Base-by-base conservation (phyloP, 2,329 filamentous ascomycete species). In the Davidsoniella neocaledoniae region DNA sequence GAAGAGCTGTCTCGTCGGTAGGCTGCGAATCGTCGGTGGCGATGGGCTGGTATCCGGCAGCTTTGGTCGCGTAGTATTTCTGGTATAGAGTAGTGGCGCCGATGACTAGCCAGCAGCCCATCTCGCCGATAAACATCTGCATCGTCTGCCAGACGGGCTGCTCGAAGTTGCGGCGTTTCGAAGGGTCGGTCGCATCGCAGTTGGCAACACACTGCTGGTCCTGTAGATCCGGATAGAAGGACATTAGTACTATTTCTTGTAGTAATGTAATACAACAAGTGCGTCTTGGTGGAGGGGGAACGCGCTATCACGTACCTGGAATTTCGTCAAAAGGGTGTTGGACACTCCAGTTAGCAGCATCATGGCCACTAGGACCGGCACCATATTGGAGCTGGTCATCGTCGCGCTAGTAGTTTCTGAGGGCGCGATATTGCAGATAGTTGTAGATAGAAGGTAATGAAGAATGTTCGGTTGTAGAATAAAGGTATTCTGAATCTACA, bases 121-220 rank as follows among this genome's bases (percentile, higher is more conserved):
- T 83, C 64, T 98, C 91, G 50, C 91, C 91, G 54, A 95, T 74
- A 63, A 98, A 98, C 91, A 98, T 98, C 64, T 96, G 91, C 1
- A 86, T 79, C 55, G 91, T 96, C 64, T 98, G 91, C 49, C 96
- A 79, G 48, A 98, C 88, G 16, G 91, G 91, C 63, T 96, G 90
- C 64, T 95, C 86, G 66, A 98, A 96, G 58, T 76, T 74, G 55
- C 75, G 69, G 48, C 77, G 81, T 56, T 81, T 75, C 53, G 72
- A 73, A 8, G 77, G 75, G 58, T 86, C 69, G 19, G 75, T 70
- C 53, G 77, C 72, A 58, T 86, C 78, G 70, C 91, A 98, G 68
- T 96, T 79, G 56, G 83, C 76, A 39, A 96, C 85, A 67, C 91
- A 98, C 80, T 95, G 86, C 71, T 94, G 94, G 64, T 98, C 91